Base-by-base conservation (phyloP, 1,139 yeast species). In the Blastobotrys persicus region DNA sequence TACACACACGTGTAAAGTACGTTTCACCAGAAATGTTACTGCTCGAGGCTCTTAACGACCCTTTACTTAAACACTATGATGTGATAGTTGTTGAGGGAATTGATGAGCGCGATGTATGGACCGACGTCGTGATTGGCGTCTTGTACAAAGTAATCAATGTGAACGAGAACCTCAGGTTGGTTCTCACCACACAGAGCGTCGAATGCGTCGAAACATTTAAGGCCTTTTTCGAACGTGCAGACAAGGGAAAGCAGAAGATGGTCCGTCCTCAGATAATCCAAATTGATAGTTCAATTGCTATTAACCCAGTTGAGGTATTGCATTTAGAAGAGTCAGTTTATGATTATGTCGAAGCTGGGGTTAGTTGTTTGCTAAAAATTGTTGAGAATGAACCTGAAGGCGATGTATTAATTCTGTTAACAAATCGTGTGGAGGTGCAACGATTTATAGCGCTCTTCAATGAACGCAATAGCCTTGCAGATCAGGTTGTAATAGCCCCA, bases 21-120 rank as follows among this genome's bases (percentile, higher is more conserved):
- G 62, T 78, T 74, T 85, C 95, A 0, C 95, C 87, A 54, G 95
- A 96, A 66, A 78, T 87, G 44, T 65, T 89, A 17, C 65, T 88
- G 12, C 73, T 94, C 52, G 96, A 89, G 60, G 73, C 85, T 2
- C 61, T 88, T 48, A 65, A 75, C 17, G 95, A 88, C 59, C 78
- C 87, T 0, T 67, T 74, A 46, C 70, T 88, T 46, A 80, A 76
- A 26, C 74, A 75, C 46, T 88, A 88, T 61, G 78, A 83, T 1
- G 81, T 89, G 57, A 75, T 89, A 1, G 82, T 88, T 12, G 81
- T 89, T 76, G 96, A 89, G 69, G 95, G 88, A 67, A 95, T 95
- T 0, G 96, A 89, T 62, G 94, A 86, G 65, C 70, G 96, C 49
- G 77, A 89, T 0, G 69, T 86, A 33, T 85, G 81, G 63, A 85